Conservation (phyloP, 2,329 filamentous ascomycete genomes). For the Trichoderma sp. region DNA sequence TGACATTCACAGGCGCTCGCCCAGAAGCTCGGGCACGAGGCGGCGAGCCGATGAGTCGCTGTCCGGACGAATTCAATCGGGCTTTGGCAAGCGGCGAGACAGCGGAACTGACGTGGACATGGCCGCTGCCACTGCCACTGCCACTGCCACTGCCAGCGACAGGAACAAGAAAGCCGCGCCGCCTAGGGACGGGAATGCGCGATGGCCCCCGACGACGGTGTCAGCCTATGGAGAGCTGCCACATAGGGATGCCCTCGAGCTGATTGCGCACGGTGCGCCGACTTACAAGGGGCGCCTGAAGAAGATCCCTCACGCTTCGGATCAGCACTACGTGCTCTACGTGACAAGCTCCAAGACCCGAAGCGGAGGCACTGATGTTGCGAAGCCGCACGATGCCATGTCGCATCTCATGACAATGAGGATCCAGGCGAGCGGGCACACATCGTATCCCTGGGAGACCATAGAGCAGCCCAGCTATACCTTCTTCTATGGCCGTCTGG, state of each 20-base stretch:
- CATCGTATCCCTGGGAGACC: constrained; percentile 62
- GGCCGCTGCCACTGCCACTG: neutral
- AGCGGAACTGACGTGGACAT: neutral
- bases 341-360: constrained; percentile 43
- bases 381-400: constrained; percentile 53
- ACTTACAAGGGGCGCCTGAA: constrained; percentile 54
- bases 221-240: constrained; percentile 48
- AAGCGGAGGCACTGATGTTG: constrained; percentile 44
- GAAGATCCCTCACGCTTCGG: constrained; percentile 52
- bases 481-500: constrained; percentile 62
- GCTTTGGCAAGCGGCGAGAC: neutral
- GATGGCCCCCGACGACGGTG: constrained; percentile 57
- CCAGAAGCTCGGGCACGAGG: constrained; percentile 10
- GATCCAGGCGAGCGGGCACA: constrained; percentile 41
- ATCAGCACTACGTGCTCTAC: constrained; percentile 56
- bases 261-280: constrained; percentile 57
- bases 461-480: constrained; percentile 71
- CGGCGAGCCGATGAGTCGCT: constrained; percentile 14
- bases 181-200: constrained; percentile 28
- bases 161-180: neutral
- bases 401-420: constrained; percentile 56
- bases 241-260: constrained; percentile 52
- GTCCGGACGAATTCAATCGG: neutral
- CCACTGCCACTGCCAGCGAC: neutral
- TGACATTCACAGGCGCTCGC: constrained; percentile 4